A percentile compares a stretch with the other conserved stretches of the same genome.
These are phyloP conservation scores for Phytomonas francai DNA, from an alignment of 208 protist species.

Conservation along the genomic window DNA sequence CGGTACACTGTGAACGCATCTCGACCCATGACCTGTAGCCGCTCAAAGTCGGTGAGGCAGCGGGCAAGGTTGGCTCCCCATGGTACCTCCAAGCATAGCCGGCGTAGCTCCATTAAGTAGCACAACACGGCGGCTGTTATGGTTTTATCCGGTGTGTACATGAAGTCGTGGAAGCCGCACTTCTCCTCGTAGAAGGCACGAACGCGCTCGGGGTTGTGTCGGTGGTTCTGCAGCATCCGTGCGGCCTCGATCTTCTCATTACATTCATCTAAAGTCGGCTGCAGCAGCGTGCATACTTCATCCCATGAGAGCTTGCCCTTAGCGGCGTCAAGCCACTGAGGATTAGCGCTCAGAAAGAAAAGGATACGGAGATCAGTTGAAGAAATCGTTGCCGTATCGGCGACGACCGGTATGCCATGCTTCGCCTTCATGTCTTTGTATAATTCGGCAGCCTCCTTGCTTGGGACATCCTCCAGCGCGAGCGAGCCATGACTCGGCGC, in stretches of 20 bases:
- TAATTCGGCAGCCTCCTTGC: slow-evolving; percentile 31
- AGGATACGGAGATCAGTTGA: slow-evolving; percentile 62
- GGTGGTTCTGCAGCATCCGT: slow-evolving; percentile 74
- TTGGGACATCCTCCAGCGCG: slow-evolving; percentile 61
- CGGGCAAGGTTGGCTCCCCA: slow-evolving; percentile 63
- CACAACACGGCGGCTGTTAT: slow-evolving; percentile 77
- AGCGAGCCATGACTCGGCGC: slow-evolving; percentile 61
- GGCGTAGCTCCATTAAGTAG: slow-evolving; percentile 67
- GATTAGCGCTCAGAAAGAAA: slow-evolving; percentile 64
- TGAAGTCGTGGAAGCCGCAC: slow-evolving; percentile 86
- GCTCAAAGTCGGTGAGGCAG: slow-evolving; percentile 61
- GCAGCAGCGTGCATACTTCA: slow-evolving; percentile 47
- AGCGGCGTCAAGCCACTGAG: slow-evolving; percentile 26
- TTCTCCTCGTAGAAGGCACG: slow-evolving; percentile 85
- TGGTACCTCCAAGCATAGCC: slow-evolving; percentile 53
- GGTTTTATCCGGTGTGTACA: slow-evolving; percentile 76
- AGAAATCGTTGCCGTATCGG: slow-evolving; percentile 29
- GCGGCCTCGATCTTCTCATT: slow-evolving; percentile 80
- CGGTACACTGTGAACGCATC: slow-evolving; percentile 70
- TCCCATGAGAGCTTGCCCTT: slow-evolving; percentile 35
- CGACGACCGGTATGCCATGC: slow-evolving; percentile 30
- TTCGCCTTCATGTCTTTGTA: slow-evolving; percentile 45
- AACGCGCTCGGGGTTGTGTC: slow-evolving; percentile 56
- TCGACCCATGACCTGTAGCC: slow-evolving; percentile 58
- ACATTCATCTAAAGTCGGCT: slow-evolving; percentile 27